Base-by-base conservation (phyloP, 1,284 basidiomycete species). In the Ceratobasidium sp. region DNA sequence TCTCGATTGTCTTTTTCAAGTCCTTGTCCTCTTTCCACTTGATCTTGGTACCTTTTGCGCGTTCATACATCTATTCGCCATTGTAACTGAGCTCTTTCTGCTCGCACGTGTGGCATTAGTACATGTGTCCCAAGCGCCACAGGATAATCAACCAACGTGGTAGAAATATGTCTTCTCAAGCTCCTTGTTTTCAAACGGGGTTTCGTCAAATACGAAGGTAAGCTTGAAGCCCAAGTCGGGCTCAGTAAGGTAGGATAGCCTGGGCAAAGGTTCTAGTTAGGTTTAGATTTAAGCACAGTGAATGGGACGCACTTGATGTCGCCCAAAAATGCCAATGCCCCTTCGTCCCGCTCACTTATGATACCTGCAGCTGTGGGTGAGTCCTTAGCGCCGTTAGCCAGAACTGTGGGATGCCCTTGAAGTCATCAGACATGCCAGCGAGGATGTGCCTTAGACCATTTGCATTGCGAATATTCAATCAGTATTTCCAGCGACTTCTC, bases 1-100 rank as follows among this genome's bases (percentile, higher is more conserved):
- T 97, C 87, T 99, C 97, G 81, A 96, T 92, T 86, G 96, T 94
- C 87, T 97, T 96, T 75, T 97, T 99, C 77, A 99, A 88, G 86
- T 99, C 95, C 87, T 97, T 97, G 82, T 98, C 97, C 84, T 96
- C 96, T 87, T 97, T 98, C 97, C 97, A 99, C 83, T 93, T 91
- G 85, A 99, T 97, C 82, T 92, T 90, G 76, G 91, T 92, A 23
- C 96, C 97, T 82, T 94, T 91, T 75, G 97, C 95, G 80, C 91
- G 92, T 87, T 98, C 95, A 85, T 97, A 99, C 76, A 97, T 91
- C 82, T 97, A 97, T 86, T 98, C 97, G 81, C 97, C 97, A 42
- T 91, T 89, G 86, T 97, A 97, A 37, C 95, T 95, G 61, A 98
- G 93, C 84, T 97, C 93, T 81, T 94, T 90, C 85, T 85, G 79